A percentile compares a stretch with the other conserved stretches of the same genome.
Conservation (phyloP, 768 basidiomycete species). For the Hirschioporus abietinus region DNA sequence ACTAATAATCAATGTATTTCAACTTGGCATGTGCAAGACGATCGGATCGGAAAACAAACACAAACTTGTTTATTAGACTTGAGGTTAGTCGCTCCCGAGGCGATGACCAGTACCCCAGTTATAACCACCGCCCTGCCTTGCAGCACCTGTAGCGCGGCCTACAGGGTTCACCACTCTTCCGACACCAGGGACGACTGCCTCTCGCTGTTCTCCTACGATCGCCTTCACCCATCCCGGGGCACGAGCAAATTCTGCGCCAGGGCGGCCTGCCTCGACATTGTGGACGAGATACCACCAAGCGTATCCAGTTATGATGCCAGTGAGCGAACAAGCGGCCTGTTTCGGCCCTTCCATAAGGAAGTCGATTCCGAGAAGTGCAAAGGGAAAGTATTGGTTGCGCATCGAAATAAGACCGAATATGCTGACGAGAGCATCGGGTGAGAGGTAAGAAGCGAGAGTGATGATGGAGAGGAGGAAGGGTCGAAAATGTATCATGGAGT, state of each 20-base stretch:
- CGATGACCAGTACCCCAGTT: slow-evolving; percentile 54
- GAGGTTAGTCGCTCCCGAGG: slow-evolving; percentile 30
- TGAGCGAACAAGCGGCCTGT: slow-evolving; percentile 51
- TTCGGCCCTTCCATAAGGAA: slow-evolving; percentile 54
- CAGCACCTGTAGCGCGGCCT: slow-evolving; percentile 30
- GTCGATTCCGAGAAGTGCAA: slow-evolving; percentile 68
- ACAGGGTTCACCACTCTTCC: slow-evolving; percentile 24
- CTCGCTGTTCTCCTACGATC: slow-evolving; percentile 34
- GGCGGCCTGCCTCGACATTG: slow-evolving; percentile 39
- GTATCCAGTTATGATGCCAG: slow-evolving; percentile 75
- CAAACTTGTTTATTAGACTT: background rate
- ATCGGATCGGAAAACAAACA: too few relatives aligned
- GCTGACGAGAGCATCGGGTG: slow-evolving; percentile 64
- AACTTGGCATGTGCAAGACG: too few relatives aligned
- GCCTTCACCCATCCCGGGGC: slow-evolving; percentile 58
- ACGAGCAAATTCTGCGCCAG: slow-evolving; percentile 33
- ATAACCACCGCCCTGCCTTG: slow-evolving; percentile 27
- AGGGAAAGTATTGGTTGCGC: slow-evolving; percentile 70
- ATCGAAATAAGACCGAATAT: slow-evolving; percentile 76
- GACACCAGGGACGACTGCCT: slow-evolving; percentile 20
- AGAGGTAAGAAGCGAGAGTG: slow-evolving; percentile 63
- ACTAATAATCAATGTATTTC: too few relatives aligned
- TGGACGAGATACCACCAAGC: slow-evolving; percentile 76
- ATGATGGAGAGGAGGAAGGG: slow-evolving; percentile 62
- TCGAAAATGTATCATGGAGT: slow-evolving; percentile 49